These are phyloP conservation scores for Nannochloris sp. DNA, from an alignment of 139 green algal species.

Conservation along the genomic window DNA sequence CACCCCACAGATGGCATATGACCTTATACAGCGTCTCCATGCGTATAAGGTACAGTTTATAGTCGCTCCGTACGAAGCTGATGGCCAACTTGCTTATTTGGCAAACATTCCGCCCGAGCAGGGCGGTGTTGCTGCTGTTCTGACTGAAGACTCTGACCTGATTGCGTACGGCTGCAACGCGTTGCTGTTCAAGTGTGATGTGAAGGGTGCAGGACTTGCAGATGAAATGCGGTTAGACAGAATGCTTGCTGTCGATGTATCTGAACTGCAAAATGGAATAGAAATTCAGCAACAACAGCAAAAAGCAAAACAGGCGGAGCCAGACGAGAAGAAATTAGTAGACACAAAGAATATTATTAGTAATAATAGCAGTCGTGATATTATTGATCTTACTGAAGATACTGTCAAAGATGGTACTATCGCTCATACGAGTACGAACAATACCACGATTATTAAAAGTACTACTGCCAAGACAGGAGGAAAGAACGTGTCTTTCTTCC, in stretches of 20 bases:
- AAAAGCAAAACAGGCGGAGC: too few species aligned
- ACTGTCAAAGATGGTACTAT: too few species aligned
- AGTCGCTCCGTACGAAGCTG: slow-evolving; percentile 90
- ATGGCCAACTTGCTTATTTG: slow-evolving; percentile 89
- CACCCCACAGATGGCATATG: slow-evolving; percentile 27
- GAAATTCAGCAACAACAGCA: too few species aligned
- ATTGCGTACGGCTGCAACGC: slow-evolving; percentile 32
- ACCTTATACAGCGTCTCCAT: slow-evolving; percentile 18
- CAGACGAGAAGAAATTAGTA: too few species aligned
- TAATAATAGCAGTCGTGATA: too few species aligned
- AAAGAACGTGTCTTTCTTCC: too few species aligned
- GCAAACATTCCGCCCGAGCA: slow-evolving; percentile 63
- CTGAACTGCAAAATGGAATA: too few species aligned
- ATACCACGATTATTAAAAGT: too few species aligned
- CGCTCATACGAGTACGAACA: too few species aligned
- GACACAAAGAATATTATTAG: too few species aligned
- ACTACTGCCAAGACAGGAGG: too few species aligned
- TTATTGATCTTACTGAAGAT: too few species aligned
- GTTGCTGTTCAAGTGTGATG: slow-evolving; percentile 37
- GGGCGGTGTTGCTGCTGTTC: slow-evolving; percentile 28
- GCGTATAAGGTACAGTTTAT: slow-evolving; percentile 23
- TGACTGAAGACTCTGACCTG: slow-evolving; percentile 41
- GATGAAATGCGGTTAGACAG: neutral
- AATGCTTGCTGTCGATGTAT: neutral
- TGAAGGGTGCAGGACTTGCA: neutral